Conservation (phyloP, 495 filamentous ascomycete genomes). For the Lasiosphaeris hirsuta region DNA sequence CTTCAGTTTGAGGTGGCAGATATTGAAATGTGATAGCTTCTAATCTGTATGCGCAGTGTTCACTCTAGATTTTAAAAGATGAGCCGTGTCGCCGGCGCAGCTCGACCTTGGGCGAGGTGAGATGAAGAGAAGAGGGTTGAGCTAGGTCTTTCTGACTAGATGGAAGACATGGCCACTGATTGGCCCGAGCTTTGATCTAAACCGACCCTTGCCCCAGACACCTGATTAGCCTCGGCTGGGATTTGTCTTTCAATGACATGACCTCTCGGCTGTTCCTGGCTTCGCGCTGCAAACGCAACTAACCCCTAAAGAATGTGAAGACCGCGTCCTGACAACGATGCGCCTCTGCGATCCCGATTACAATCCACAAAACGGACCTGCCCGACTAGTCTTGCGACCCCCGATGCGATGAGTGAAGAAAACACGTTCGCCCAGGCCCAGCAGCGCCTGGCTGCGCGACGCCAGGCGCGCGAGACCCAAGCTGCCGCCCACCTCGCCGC, state of each 20-base stretch:
- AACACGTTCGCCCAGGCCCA: slow-evolving; percentile 80
- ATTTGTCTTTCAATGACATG: slow-evolving; percentile 1
- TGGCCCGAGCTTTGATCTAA: background rate
- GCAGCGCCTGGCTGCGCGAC: slow-evolving; percentile 74
- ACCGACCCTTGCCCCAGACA: background rate
- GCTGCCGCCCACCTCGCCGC: slow-evolving; percentile 53
- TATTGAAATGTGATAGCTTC: no score
- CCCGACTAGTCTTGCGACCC: background rate
- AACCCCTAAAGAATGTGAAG: background rate
- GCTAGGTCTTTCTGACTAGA: background rate
- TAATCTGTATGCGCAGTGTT: no score
- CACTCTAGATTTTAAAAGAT: no score
- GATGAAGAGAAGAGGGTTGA: background rate
- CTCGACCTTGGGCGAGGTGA: background rate
- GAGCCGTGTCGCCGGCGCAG: no score
- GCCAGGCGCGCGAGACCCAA: slow-evolving; percentile 65
- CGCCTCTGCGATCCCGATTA: background rate
- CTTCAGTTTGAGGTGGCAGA: no score
- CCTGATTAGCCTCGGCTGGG: slow-evolving; percentile 10
- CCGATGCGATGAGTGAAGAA: slow-evolving; percentile 59
- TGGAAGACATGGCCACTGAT: background rate
- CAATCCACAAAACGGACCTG: background rate
- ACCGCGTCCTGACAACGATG: background rate
- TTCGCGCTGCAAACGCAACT: no score
- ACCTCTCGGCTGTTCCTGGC: background rate